Evolutionary conservation across 257 asterid genomes (phyloP), one percentile per base, ranked within the genome.

Genomic region (Solanum boliviense): DNA sequence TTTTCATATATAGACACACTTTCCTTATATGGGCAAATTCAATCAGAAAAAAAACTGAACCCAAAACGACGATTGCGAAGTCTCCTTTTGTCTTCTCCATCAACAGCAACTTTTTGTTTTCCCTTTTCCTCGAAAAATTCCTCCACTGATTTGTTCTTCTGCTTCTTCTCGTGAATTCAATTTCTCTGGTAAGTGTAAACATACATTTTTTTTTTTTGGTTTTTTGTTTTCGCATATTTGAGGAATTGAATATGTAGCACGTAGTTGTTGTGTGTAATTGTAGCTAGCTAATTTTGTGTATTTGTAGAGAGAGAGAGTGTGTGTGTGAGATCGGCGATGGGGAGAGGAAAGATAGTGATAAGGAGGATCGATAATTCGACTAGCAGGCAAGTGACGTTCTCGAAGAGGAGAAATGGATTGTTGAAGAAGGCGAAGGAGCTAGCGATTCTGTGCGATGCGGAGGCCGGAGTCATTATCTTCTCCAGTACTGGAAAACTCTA

Each of bases 321-420:
- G 76, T 2, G 87, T 15, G 76, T n/a, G 87, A 68, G 87, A 85
- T 86, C 89, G 87, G 62, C 41, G 27, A 91, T 91, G 93, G 93
- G 93, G 83, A 90, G 93, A 87, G 93, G 93, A 15, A 91, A 91
- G 88, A 90, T 91, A 81, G 92, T 88, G 81, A 91, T 91, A 85
- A 90, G 92, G 58, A 91, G 93, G 88, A 91, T 91, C 88, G 93
- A 91, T 36, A 91, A 91, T 88, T 90, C 93, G 39, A 91, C 93
- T 76, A 91, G 93, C 87, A 91, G 93, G 56, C 93, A 91, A 83
- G 93, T 91, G 29, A 91, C 93, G 32, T 91, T 91, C 20, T 91
- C 93, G 38, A 91, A 91, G 84, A 87, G 93, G 87, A 91, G 93
- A 27, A 91, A 88, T 83, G 93, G 93, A 79, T 82, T 91, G 86